These are phyloP conservation scores for Monosporascus sp. DNA, from an alignment of 2,329 filamentous ascomycete species.

Conservation along the genomic window DNA sequence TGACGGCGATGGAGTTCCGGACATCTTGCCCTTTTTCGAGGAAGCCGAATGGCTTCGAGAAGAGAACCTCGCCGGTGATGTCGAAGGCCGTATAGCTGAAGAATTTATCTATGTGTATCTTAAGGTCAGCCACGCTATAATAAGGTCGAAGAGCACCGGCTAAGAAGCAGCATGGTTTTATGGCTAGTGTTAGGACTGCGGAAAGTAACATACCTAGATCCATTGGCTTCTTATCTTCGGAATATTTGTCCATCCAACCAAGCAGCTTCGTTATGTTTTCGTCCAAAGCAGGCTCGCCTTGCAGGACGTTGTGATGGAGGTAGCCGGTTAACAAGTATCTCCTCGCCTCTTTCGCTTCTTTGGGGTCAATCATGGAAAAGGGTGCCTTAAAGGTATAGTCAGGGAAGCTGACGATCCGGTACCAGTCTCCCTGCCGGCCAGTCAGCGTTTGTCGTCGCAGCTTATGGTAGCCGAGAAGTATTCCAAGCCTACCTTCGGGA, in stretches of 20 bases:
- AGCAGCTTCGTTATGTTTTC: conserved; percentile 9
- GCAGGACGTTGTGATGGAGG: conserved; percentile 25
- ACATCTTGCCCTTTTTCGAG: conserved; percentile 21
- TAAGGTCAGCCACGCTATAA: not conserved
- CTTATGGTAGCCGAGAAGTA: too few species aligned
- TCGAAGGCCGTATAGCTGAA: conserved; percentile 25
- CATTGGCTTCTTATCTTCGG: conserved; percentile 2
- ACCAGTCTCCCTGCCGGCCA: conserved; percentile 23
- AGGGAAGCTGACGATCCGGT: conserved; percentile 30
- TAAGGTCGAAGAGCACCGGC: not conserved
- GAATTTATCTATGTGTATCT: conserved; percentile 15
- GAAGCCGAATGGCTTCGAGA: conserved; percentile 23
- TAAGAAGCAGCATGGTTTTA: not conserved
- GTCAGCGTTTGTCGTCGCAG: not conserved
- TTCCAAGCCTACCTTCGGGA: conserved; percentile 22
- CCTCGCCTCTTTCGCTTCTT: conserved; percentile 25
- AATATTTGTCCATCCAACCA: conserved; percentile 12
- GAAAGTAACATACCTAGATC: not conserved
- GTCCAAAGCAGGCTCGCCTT: conserved; percentile 11
- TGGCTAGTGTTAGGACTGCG: too few species aligned
- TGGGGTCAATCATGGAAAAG: conserved; percentile 32
- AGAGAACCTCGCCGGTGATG: conserved; percentile 26
- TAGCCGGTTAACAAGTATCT: conserved; percentile 28
- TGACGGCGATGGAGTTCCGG: conserved; percentile 14
- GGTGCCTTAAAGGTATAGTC: conserved; percentile 33